Conservation (phyloP, 1,284 basidiomycete genomes). For the Irpex sp. region DNA sequence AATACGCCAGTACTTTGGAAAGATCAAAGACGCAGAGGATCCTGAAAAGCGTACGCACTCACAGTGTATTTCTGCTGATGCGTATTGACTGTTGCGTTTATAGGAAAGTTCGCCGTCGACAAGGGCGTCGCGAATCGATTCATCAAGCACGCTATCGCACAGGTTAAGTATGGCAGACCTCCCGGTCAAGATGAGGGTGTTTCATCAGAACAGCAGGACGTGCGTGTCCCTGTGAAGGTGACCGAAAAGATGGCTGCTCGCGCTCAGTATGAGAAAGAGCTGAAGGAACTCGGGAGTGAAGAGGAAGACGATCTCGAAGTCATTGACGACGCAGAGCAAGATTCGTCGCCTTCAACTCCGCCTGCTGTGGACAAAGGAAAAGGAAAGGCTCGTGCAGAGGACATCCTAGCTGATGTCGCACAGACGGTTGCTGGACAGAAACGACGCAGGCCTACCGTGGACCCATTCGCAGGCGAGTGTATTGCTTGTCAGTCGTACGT, state of each 20-base stretch:
- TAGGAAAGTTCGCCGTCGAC: conserved; percentile 57
- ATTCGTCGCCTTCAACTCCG: conserved; percentile 21
- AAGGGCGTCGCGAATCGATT: conserved; percentile 76
- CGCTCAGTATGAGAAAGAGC: conserved; percentile 53
- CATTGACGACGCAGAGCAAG: conserved; percentile 38
- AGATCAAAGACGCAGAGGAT: conserved; percentile 72
- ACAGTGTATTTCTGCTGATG: not conserved
- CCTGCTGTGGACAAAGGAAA: conserved; percentile 28
- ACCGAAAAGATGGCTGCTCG: conserved; percentile 70
- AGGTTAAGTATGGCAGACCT: conserved; percentile 29
- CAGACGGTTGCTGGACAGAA: conserved; percentile 27
- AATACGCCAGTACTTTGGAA: conserved; percentile 74
- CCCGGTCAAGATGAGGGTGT: conserved; percentile 22
- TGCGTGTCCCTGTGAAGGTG: conserved; percentile 48
- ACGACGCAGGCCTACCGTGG: conserved; percentile 49
- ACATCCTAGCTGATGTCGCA: conserved; percentile 14
- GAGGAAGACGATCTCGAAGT: conserved; percentile 41
- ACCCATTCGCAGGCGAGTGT: conserved; percentile 62
- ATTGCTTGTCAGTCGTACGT: not conserved
- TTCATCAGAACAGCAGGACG: conserved; percentile 17
- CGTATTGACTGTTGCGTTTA: conserved; percentile 1
- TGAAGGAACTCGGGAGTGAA: conserved; percentile 43
- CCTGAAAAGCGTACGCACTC: conserved; percentile 50
- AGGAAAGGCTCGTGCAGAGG: conserved; percentile 33
- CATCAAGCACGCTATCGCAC: conserved; percentile 78